A percentile compares a stretch with the other conserved stretches of the same genome.
Evolutionary conservation across 2,329 filamentous ascomycete species (phyloP).

Genomic region (Botrytis paeoniae): DNA sequence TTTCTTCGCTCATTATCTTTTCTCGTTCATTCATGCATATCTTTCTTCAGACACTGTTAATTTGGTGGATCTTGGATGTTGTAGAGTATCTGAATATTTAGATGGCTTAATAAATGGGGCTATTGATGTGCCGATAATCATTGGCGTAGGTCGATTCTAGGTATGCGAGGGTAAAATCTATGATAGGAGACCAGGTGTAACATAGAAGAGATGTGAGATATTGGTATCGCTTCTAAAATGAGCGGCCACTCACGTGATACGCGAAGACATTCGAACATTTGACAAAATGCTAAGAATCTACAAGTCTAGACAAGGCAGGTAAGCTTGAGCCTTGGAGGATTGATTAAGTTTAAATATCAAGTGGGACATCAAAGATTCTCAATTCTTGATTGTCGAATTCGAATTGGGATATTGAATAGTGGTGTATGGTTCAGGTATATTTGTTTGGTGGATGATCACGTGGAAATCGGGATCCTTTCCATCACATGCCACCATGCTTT

Average conservation of each 20-base stretch:
- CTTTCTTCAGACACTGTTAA: no score
- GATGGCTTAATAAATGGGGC: no score
- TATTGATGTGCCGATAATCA: no score
- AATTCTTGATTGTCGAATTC: not conserved
- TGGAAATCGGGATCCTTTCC: not conserved
- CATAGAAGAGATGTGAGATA: no score
- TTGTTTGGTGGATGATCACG: not conserved
- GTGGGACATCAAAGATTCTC: accelerated
- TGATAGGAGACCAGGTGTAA: no score
- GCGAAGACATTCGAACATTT: not conserved
- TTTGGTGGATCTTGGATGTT: not conserved
- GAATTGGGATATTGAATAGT: not conserved
- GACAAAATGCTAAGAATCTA: not conserved
- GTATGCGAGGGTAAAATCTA: no score
- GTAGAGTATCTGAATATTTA: no score
- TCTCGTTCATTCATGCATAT: no score
- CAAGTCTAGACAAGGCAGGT: not conserved
- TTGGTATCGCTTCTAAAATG: not conserved
- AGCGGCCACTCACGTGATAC: not conserved
- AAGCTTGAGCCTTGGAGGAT: not conserved
- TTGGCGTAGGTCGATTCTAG: no score
- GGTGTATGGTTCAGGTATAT: not conserved
- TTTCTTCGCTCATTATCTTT: no score
- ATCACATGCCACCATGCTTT: not conserved
- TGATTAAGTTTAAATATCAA: not conserved